Evolutionary conservation across 345 rosid genomes (phyloP), one percentile per base, ranked within the genome.

Genomic region (Triadica sebifera): DNA sequence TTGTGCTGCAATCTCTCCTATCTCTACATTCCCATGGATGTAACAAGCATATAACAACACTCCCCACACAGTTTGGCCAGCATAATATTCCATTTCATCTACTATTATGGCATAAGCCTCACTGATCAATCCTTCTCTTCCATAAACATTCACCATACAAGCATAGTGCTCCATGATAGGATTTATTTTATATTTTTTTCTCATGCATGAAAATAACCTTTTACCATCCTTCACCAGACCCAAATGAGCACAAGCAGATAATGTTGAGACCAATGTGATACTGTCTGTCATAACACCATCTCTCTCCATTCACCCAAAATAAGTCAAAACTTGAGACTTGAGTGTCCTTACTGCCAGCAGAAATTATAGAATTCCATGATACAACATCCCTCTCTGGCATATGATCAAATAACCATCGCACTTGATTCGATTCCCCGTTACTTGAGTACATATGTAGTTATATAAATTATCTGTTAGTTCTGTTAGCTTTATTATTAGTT

Each of bases 1-100:
- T 71, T 81, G 84, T 7, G 90, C 91, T 69, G 96, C 96, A 15
- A 79, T 69, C 75, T 89, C 94, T 69, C 93, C 98, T 0, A 89
- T 58, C 66, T 84, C 87, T n/a, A 82, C 79, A 81, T 89, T 83
- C 57, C 86, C 80, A 73, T 90, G 91, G 68, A 91, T 77, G 73
- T 74, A 86, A 81, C 94, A 90, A 55, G 88, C 90, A 83, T 92
- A 87, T 47, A 90, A 74, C 81, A 94, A 79, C 13, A 96, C 97
- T 77, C 97, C 96, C 97, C 98, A 92, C 60, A 85, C 93, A 13
- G 93, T 86, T 49, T 94, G 88, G 47, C 97, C 94, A 6, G 97
- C 94, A 65, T 90, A 89, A 67, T 80, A 73, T 71, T 70, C 90
- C 92, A 94, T 85, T 73, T 80, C 74, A 67, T 88, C 84, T 13